A percentile compares a stretch with the other conserved stretches of the same genome.
These are phyloP conservation scores for Populus alba DNA, from an alignment of 345 rosid species.

Conservation along the genomic window DNA sequence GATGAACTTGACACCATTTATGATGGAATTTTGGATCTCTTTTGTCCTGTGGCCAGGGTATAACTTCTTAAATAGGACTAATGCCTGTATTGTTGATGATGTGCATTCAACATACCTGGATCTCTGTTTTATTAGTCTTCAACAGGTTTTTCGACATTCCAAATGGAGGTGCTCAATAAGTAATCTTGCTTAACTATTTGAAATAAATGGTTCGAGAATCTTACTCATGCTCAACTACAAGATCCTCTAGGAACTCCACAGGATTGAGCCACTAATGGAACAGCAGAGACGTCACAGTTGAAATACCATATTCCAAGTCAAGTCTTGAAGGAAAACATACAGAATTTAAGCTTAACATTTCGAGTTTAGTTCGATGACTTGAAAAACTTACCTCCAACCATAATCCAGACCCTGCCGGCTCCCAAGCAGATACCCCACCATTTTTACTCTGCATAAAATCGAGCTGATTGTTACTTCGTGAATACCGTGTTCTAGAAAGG, in stretches of 20 bases:
- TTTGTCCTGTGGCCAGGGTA: constrained; percentile 18
- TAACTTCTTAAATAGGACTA: constrained; percentile 14
- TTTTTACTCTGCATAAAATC: constrained; percentile 27
- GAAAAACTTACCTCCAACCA: constrained; percentile 27
- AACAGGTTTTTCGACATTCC: too few species aligned
- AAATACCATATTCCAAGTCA: background rate
- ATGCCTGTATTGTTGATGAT: constrained; percentile 18
- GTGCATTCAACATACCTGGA: constrained; percentile 26
- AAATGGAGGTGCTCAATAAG: too few species aligned
- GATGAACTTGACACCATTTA: constrained; percentile 5
- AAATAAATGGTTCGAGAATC: background rate
- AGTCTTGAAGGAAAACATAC: background rate
- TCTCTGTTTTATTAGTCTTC: background rate
- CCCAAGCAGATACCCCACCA: constrained; percentile 48
- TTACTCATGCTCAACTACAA: constrained; percentile 26
- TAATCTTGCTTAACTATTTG: too few species aligned
- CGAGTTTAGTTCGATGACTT: background rate
- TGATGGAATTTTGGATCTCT: constrained; percentile 18
- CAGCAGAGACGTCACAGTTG: background rate
- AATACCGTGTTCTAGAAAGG: background rate
- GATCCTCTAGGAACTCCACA: constrained; percentile 17
- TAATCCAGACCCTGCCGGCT: constrained; percentile 19
- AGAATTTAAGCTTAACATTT: background rate
- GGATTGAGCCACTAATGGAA: constrained; percentile 19
- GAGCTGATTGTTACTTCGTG: background rate